Evolutionary conservation across 1,284 basidiomycete genomes (phyloP).

Genomic region (Pseudozyma thailandica): DNA sequence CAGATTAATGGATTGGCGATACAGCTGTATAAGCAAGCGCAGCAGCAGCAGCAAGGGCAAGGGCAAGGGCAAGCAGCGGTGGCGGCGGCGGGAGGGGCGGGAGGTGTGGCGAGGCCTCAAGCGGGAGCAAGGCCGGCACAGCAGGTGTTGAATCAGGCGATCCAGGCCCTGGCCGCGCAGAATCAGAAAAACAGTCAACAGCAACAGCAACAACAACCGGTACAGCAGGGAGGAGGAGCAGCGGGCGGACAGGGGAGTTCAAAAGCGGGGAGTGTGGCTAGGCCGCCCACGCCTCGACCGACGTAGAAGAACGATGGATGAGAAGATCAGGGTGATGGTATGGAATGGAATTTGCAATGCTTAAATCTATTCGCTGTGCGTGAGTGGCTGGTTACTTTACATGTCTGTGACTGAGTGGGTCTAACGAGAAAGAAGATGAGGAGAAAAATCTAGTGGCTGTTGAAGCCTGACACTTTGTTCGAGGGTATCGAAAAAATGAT

Average conservation of each 20-base stretch:
- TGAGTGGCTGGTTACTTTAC: neutral
- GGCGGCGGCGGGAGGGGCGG: neutral
- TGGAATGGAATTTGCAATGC: neutral
- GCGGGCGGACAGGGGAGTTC: neutral
- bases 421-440: constrained; percentile 1
- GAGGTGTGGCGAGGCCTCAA: neutral
- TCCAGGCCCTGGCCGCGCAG: constrained; percentile 41
- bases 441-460: constrained; percentile 31
- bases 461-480: constrained; percentile 31
- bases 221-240: constrained; percentile 1
- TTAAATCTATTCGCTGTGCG: too few species aligned
- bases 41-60: constrained; percentile 32
- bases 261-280: constrained; percentile 9
- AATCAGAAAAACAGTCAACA: constrained; percentile 34
- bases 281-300: constrained; percentile 4
- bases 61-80: constrained; percentile 5
- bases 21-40: constrained; percentile 62
- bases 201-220: constrained; percentile 2
- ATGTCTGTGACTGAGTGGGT: neutral
- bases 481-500: neutral
- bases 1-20: constrained; percentile 60
- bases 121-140: constrained; percentile 17
- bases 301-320: neutral
- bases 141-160: constrained; percentile 42
- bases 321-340: neutral